Base-by-base conservation (phyloP, 202 grass and related monocot species). In the Zizania palustris region DNA sequence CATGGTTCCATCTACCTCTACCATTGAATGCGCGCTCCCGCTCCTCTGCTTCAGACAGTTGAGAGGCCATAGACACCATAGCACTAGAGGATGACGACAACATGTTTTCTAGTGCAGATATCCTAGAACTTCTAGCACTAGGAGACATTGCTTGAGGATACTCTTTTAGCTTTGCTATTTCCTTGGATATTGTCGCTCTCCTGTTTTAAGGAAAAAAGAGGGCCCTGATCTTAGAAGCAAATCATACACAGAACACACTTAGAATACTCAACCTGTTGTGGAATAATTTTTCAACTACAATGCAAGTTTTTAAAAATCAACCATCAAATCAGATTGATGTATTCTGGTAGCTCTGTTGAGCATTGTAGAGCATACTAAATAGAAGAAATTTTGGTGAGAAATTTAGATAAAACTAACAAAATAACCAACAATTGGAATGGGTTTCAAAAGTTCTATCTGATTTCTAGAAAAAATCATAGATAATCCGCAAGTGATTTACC, bases 101-200 rank as follows among this genome's bases (percentile, higher is more conserved):
- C 96, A 99, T 99, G 75, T 88, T 99, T 80, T 99, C 96, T 50
- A 99, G 81, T 72, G 96, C 96, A 41, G 87, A 90, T 70, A 99
- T 95, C 82, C 96, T 90, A 54, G 91, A 92, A 83, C 92, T 95
- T 70, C 96, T 78, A 37, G 91, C 91, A 46, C 96, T 95, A 68
- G 96, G 96, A 69, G 92, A 99, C 96, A 96, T 99, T 76, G 83
- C 83, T 76, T 99, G 87, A 45, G 96, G 92, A 82, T 44, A 84
- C 76, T 95, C 96, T 78, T 95, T 93, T 14, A 99, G 87, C 81
- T 83, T 95, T 50, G 83, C 83, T 77, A 94, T 88, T 87, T 99
- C 96, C 67, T 99, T 95, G 39, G 92, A 91, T 91, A 99, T 92
- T 42, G 67, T 55, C 18, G 78, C 80, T 84, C 96, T 89, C 83